phyloP scores from a whole-genome alignment of 345 rosid genomes.

The Linum usitatissimum region DNA sequence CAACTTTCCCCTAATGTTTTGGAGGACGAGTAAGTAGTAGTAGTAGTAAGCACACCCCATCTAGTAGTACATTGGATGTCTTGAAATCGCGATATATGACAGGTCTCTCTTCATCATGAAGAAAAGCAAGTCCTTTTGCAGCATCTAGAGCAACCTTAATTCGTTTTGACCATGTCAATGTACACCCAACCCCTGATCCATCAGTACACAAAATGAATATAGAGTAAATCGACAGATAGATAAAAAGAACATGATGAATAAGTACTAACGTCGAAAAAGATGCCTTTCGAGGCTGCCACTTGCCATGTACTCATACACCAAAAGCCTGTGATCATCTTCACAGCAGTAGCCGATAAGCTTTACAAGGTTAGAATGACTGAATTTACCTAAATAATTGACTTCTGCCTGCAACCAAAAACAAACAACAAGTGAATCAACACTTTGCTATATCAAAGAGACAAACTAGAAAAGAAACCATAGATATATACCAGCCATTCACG shows the following conservation, averaged over 20 bases:
- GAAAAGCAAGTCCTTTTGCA: conserved; percentile 93
- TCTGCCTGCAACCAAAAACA: conserved; percentile 58
- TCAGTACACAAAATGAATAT: conserved; percentile 14
- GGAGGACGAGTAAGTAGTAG: background rate
- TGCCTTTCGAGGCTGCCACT: conserved; percentile 90
- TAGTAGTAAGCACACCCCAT: conserved; percentile 35
- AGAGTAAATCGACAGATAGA: background rate
- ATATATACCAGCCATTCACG: conserved; percentile 89
- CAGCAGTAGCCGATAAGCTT: conserved; percentile 98
- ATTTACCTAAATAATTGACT: conserved; percentile 85
- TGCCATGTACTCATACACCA: conserved; percentile 92
- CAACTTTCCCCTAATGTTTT: too few species aligned
- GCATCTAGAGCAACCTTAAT: conserved; percentile 88
- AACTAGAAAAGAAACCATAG: background rate
- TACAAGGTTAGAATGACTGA: conserved; percentile 89
- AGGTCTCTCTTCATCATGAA: conserved; percentile 82
- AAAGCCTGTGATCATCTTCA: conserved; percentile 83
- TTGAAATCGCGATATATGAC: conserved; percentile 95
- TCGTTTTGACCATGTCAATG: conserved; percentile 85
- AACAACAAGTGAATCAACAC: too few species aligned
- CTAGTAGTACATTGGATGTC: conserved; percentile 91
- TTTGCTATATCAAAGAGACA: too few species aligned
- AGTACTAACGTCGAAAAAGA: conserved; percentile 64
- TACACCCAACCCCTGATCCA: conserved; percentile 64
- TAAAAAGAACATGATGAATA: too few species aligned